Evolutionary conservation across 768 basidiomycete species (phyloP).

Genomic region (Mycena epipterygia): DNA sequence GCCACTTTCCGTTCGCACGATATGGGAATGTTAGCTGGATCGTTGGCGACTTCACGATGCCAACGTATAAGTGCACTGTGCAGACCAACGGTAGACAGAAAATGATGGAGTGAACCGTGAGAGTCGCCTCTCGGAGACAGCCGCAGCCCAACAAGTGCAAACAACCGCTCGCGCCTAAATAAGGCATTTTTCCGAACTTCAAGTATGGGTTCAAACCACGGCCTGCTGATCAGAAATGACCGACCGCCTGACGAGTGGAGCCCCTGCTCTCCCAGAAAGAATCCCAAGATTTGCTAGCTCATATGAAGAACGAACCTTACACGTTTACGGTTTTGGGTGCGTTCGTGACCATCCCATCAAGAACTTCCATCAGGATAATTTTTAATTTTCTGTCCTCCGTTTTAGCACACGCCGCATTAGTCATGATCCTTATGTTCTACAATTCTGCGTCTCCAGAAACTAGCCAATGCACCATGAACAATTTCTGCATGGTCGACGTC

Average conservation of each 20-base stretch:
- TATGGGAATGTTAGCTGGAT: no score
- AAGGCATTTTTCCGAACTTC: no score
- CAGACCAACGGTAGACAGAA: no score
- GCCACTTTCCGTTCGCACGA: no score
- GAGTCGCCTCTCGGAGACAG: no score
- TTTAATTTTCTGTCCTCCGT: no score
- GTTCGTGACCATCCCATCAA: background rate
- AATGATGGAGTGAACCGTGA: no score
- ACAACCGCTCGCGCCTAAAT: no score
- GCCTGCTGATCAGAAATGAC: background rate
- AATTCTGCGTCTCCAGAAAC: constrained; percentile 35
- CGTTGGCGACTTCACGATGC: no score
- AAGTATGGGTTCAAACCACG: constrained; percentile 28
- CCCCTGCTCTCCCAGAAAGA: constrained; percentile 29
- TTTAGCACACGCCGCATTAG: constrained; percentile 41
- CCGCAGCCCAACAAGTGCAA: no score
- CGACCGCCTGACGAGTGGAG: background rate
- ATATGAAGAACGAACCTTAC: constrained; percentile 28
- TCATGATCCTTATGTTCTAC: constrained; percentile 28
- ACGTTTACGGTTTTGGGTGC: constrained; percentile 37
- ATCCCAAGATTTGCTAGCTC: constrained; percentile 19
- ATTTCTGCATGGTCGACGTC: constrained; percentile 36
- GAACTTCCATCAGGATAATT: no score
- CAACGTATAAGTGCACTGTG: no score
- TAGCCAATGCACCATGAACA: constrained; percentile 24